Evolutionary conservation across 768 basidiomycete species (phyloP).

Genomic region (Rhodotorula toruloides): DNA sequence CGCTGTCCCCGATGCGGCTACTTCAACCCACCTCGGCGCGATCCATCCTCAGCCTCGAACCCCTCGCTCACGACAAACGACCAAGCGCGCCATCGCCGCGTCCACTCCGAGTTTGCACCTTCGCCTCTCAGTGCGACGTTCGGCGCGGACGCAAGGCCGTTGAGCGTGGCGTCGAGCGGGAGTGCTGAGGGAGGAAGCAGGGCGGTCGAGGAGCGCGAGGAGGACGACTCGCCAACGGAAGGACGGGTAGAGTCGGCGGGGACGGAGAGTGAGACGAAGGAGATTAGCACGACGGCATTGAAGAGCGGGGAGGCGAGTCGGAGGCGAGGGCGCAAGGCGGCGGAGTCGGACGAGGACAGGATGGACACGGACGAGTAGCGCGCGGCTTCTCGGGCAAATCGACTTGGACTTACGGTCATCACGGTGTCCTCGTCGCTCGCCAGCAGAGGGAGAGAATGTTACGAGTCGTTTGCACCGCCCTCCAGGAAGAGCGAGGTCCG

Average conservation of each 20-base stretch:
- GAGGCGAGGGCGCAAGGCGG: not conserved
- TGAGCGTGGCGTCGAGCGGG: not conserved
- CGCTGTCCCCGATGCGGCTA: slow-evolving; percentile 77
- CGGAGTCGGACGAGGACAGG: not conserved
- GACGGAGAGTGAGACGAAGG: not conserved
- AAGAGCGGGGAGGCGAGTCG: slow-evolving; percentile 4
- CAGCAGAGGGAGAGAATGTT: too few relatives aligned
- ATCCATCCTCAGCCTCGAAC: not conserved
- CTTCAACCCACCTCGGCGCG: slow-evolving; percentile 56
- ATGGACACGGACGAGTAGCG: slow-evolving; percentile 14
- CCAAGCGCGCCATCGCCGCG: slow-evolving; percentile 14
- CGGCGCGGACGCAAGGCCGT: not conserved
- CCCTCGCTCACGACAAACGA: not conserved
- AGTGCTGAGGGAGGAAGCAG: not conserved
- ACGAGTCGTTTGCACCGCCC: too few relatives aligned
- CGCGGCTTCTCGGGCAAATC: too few relatives aligned
- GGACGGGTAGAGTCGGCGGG: not conserved
- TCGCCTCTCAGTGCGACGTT: slow-evolving; percentile 2
- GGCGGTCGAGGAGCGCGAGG: not conserved
- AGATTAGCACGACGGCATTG: slow-evolving; percentile 10
- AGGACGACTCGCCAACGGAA: not conserved
- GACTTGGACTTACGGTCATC: too few relatives aligned
- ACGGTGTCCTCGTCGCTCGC: too few relatives aligned
- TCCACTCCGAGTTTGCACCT: slow-evolving; percentile 24
- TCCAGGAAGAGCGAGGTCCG: too few relatives aligned